Base-by-base conservation (phyloP, 768 basidiomycete genomes). In the Termitomyces sp. region DNA sequence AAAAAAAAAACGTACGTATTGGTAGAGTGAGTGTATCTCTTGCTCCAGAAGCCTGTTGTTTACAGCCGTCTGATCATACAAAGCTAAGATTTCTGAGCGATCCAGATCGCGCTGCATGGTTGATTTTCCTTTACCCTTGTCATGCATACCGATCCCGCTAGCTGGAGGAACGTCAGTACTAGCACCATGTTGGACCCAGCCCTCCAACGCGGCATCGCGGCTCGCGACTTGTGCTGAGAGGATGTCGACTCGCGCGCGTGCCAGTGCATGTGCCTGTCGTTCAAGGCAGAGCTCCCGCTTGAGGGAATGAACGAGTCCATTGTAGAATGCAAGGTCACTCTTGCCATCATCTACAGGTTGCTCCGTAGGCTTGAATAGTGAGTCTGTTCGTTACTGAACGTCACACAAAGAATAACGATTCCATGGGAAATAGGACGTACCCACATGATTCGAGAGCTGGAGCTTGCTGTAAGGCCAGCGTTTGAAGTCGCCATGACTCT, bases 211-310 rank as follows among this genome's bases (percentile, higher is more conserved):
- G 0, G 74, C 75, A 30, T 84, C 82, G 20, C 81, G 72, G 3
- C 72, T 72, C 0, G 82, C 80, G 8, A 84, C 64, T 63, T 78
- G 76, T 2, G 81, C 80, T 45, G 77, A 72, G 1, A 84, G 72
- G 22, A 70, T 66, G 5, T 74, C 65, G 35, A 78, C 72, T 33
- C 73, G 74, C 3, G 67, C 61, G 16, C 66, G 70, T 0, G 71
- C 74, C 18, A 65, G 65, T 14, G 59, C 59, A 54, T 81, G 79
- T 0, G 73, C 72, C 33, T 67, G 61, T 5, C 75, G 73, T 60
- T 82, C 81, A 1, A 67, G 56, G 8, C 72, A 70, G 18, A 78
- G 71, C 52, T 79, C 72, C 7, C 51, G 63, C 43, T 74, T 71
- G 20, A 81, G 61, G 10, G 70, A 65, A 3, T 67, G 60, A 26